These are phyloP conservation scores for Phytophthora boehmeriae DNA, from an alignment of 352 stramenopile species.

Conservation along the genomic window DNA sequence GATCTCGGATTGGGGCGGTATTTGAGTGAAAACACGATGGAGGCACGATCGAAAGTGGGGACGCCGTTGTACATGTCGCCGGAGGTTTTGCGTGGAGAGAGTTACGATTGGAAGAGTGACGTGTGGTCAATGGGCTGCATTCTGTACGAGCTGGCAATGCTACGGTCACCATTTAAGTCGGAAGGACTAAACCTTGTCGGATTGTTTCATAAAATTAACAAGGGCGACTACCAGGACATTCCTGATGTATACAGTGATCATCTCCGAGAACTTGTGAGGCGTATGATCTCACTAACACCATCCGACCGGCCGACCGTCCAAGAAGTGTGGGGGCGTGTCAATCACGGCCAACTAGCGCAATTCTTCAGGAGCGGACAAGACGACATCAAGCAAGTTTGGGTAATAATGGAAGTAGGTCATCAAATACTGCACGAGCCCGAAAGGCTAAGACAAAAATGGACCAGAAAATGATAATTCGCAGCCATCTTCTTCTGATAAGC, in stretches of 20 bases:
- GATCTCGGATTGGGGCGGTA: slow-evolving; percentile 80
- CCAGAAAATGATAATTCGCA: slow-evolving; percentile 23
- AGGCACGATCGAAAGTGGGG: slow-evolving; percentile 91
- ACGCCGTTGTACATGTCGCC: slow-evolving; percentile 96
- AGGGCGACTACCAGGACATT: slow-evolving; percentile 78
- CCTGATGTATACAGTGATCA: slow-evolving; percentile 69
- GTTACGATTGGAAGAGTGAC: slow-evolving; percentile 96
- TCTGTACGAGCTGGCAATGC: slow-evolving; percentile 95
- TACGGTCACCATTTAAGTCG: slow-evolving; percentile 94
- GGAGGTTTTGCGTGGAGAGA: slow-evolving; percentile 92
- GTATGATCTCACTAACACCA: slow-evolving; percentile 74
- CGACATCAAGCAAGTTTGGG: slow-evolving; percentile 18
- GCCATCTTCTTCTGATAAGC: slow-evolving; percentile 28
- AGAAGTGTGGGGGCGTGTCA: slow-evolving; percentile 67
- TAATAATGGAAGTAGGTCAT: slow-evolving; percentile 20
- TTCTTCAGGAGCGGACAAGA: slow-evolving; percentile 32
- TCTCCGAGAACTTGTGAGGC: slow-evolving; percentile 56
- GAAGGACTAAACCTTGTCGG: slow-evolving; percentile 91
- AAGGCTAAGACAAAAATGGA: slow-evolving; percentile 14
- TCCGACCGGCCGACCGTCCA: slow-evolving; percentile 66
- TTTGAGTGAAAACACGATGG: slow-evolving; percentile 80
- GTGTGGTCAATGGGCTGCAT: slow-evolving; percentile 96
- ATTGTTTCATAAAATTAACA: slow-evolving; percentile 93
- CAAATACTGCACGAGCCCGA: slow-evolving; percentile 9
- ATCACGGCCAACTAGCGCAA: slow-evolving; percentile 40